These are phyloP conservation scores for Backusella tarrabulga DNA, from an alignment of 192 early-diverging fungal species.

Conservation along the genomic window DNA sequence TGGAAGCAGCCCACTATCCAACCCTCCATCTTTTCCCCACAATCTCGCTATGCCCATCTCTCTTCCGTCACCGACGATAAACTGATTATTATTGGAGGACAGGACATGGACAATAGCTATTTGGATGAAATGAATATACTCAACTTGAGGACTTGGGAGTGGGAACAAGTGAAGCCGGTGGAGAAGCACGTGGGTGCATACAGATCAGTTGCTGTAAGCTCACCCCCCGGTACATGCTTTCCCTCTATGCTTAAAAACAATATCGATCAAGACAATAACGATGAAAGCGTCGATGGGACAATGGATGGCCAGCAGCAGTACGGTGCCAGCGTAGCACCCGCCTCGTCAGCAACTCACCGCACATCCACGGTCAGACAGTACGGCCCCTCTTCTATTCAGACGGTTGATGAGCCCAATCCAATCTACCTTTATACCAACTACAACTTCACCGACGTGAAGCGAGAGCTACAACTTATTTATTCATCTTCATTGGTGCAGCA, in stretches of 20 bases:
- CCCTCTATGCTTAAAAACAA: slow-evolving; percentile 12
- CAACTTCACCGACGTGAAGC: slow-evolving; percentile 76
- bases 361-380: slow-evolving; percentile 20
- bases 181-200: slow-evolving; percentile 78
- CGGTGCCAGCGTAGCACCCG: neutral
- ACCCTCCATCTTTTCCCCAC: slow-evolving; percentile 45
- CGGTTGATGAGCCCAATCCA: slow-evolving; percentile 54
- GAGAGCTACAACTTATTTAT: slow-evolving; percentile 68
- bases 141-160: slow-evolving; percentile 65
- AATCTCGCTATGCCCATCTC: slow-evolving; percentile 77
- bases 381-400: neutral
- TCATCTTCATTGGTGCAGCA: slow-evolving; percentile 37
- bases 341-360: neutral
- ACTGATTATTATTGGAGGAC: slow-evolving; percentile 72
- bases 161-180: slow-evolving; percentile 65
- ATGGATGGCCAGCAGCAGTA: neutral
- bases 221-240: slow-evolving; percentile 30
- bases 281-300: neutral
- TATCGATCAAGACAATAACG: neutral
- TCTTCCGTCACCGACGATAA: slow-evolving; percentile 63
- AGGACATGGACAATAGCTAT: slow-evolving; percentile 75
- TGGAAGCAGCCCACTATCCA: slow-evolving; percentile 56
- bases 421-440: slow-evolving; percentile 81
- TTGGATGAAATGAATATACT: slow-evolving; percentile 78
- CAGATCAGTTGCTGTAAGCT: slow-evolving; percentile 69